A percentile compares a stretch with the other conserved stretches of the same genome.
Conservation (phyloP, 148 eudicot species). For the Chenopodium berlandieri region DNA sequence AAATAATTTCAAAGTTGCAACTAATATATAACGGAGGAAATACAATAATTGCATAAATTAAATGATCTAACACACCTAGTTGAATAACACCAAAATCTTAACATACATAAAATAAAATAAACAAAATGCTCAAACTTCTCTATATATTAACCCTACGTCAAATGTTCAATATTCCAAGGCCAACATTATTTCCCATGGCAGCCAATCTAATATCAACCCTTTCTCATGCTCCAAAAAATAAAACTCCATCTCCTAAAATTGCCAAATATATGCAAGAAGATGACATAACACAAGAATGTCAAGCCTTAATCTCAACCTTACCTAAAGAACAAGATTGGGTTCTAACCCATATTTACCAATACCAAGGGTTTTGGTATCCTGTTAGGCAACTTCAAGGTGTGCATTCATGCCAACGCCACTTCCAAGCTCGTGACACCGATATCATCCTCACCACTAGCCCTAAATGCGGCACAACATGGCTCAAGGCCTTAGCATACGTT, state of each 20-base stretch:
- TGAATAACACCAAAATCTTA: too few species aligned
- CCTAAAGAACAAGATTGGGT: slow-evolving; percentile 30
- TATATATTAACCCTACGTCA: too few species aligned
- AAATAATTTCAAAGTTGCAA: too few species aligned
- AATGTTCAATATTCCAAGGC: background rate
- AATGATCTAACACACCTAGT: too few species aligned
- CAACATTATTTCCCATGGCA: slow-evolving; percentile 11
- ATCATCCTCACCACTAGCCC: slow-evolving; percentile 47
- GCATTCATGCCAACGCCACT: slow-evolving; percentile 47
- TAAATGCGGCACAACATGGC: slow-evolving; percentile 50
- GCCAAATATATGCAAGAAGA: slow-evolving; percentile 26
- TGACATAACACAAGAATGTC: slow-evolving; percentile 31
- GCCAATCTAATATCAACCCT: background rate
- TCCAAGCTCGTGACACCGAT: slow-evolving; percentile 45
- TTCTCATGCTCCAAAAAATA: background rate
- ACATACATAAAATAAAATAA: too few species aligned
- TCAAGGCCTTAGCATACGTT: slow-evolving; percentile 37
- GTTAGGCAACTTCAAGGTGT: slow-evolving; percentile 38
- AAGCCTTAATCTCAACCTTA: slow-evolving; percentile 24
- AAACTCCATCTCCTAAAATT: slow-evolving; percentile 5
- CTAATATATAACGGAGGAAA: too few species aligned
- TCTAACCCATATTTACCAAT: slow-evolving; percentile 34
- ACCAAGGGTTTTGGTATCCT: slow-evolving; percentile 55
- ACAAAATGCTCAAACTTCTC: too few species aligned
- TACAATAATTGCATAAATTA: too few species aligned